Percentiles rank a stretch among this genome's conserved stretches.
phyloP scores from a whole-genome alignment of 805 yeast species.

The Candida pseudoglaebosa region DNA sequence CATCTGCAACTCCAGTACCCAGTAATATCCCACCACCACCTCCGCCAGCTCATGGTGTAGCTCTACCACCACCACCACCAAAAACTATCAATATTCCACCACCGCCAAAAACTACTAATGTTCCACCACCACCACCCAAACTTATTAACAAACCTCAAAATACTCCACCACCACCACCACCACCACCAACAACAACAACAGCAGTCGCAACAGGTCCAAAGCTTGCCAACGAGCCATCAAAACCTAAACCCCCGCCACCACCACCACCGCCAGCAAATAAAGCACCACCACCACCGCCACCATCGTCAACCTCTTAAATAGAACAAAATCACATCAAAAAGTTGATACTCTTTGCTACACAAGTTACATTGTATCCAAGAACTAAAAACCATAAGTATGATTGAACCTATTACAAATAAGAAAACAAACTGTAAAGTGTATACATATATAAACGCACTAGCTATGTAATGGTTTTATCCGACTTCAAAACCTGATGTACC shows the following conservation, averaged over 20 bases:
- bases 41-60: conserved; percentile 15
- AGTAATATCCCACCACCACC: conserved; percentile 14
- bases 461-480: no score
- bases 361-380: no score
- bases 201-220: conserved; percentile 19
- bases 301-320: conserved; percentile 13
- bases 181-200: conserved; percentile 18
- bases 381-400: no score
- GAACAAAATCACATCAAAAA: no score
- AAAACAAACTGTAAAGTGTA: no score
- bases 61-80: conserved; percentile 23
- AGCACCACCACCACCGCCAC: conserved; percentile 23
- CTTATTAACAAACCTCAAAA: conserved; percentile 18
- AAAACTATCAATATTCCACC: conserved; percentile 17
- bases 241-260: conserved; percentile 10
- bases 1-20: conserved; percentile 5
- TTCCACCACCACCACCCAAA: conserved; percentile 12
- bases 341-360: no score
- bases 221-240: neutral
- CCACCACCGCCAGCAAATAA: conserved; percentile 18
- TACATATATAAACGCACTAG: no score
- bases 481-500: no score
- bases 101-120: conserved; percentile 5
- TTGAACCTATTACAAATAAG: no score
- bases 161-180: conserved; percentile 12